Base-by-base conservation (phyloP, 75 land plant genomes). In the Ceratopteris richardii region DNA sequence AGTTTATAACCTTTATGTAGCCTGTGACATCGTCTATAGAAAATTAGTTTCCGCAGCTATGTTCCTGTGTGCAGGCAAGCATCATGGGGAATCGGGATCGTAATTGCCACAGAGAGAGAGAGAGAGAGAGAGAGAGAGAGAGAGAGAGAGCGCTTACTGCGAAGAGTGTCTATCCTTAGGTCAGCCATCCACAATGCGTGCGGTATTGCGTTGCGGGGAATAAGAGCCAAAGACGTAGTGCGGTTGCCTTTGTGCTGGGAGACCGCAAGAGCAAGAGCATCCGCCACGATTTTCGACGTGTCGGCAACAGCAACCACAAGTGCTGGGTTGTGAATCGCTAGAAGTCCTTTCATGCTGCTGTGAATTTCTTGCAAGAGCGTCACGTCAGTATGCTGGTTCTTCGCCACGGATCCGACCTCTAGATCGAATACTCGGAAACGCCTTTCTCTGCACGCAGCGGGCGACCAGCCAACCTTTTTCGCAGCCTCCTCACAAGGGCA, bases 301-400 rank as follows among this genome's bases (percentile, higher is more conserved):
- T 86, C 85, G 29, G 78, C 43, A 2, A 89, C 82, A 0, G 91
- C 68, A 53, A 94, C 69, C 44, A 94, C 57, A 47, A 90, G 67
- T 19, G 91, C 76, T 9, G 98, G 98, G n/a, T 79, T 74, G 62
- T 94, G 98, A 14, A 90, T 89, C 48, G 66, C 76, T 23, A 94
- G 64, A 47, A 94, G 62, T 13, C 98, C 96, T 46, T 77, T 86
- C 87, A 94, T 81, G 69, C 83, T 73, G 0, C 87, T 59, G 69
- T 80, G 81, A 16, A 90, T 75, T 5, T 86, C 67, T 25, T 94
- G 96, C 17, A 90, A 18, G 19, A 82, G 67, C 9, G 90, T 72
- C 46, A 82, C 86, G 18, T 79, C 82, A 0, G 42, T 10, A 3
- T 73, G 57, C 11, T 82, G 82, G 10, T 51, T n/a, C 9, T 68